These are phyloP conservation scores for Didymella glomerata DNA, from an alignment of 2,329 filamentous ascomycete species.

Conservation along the genomic window DNA sequence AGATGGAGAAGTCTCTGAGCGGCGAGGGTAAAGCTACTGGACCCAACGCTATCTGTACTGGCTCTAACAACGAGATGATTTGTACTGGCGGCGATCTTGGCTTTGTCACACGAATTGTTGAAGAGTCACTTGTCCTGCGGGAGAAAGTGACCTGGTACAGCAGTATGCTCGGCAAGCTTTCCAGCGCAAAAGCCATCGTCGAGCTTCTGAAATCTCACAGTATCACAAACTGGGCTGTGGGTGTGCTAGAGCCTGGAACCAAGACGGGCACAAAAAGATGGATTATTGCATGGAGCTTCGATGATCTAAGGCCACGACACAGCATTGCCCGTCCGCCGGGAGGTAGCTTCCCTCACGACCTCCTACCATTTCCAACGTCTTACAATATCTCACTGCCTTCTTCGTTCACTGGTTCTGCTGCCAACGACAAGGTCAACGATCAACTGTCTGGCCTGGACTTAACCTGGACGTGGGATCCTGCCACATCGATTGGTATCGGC, in stretches of 20 bases:
- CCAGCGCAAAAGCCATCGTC: slow-evolving; percentile 70
- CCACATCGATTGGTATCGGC: slow-evolving; percentile 65
- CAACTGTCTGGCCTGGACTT: slow-evolving; percentile 67
- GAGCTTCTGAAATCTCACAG: slow-evolving; percentile 63
- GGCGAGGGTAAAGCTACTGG: slow-evolving; percentile 71
- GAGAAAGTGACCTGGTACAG: slow-evolving; percentile 84
- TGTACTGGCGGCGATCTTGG: slow-evolving; percentile 77
- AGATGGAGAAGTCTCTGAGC: slow-evolving; percentile 67
- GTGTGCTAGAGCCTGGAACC: slow-evolving; percentile 72
- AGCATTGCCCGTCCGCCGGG: slow-evolving; percentile 47
- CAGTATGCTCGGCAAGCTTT: slow-evolving; percentile 85
- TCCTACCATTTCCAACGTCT: slow-evolving; percentile 63
- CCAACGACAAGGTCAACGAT: slow-evolving; percentile 53
- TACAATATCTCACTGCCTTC: slow-evolving; percentile 56
- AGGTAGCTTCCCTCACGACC: slow-evolving; percentile 56
- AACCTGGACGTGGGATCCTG: slow-evolving; percentile 69
- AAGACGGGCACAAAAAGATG: slow-evolving; percentile 80
- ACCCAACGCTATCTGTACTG: slow-evolving; percentile 78
- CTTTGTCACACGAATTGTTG: slow-evolving; percentile 75
- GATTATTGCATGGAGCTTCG: slow-evolving; percentile 89
- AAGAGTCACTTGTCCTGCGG: slow-evolving; percentile 69
- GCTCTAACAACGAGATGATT: slow-evolving; percentile 85
- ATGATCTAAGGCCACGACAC: slow-evolving; percentile 68
- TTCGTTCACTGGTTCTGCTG: slow-evolving; percentile 31
- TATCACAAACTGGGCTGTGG: slow-evolving; percentile 82